Evolutionary conservation across 2,329 filamentous ascomycete genomes (phyloP).

Genomic region (Phaeosphaeriaceae sp.): DNA sequence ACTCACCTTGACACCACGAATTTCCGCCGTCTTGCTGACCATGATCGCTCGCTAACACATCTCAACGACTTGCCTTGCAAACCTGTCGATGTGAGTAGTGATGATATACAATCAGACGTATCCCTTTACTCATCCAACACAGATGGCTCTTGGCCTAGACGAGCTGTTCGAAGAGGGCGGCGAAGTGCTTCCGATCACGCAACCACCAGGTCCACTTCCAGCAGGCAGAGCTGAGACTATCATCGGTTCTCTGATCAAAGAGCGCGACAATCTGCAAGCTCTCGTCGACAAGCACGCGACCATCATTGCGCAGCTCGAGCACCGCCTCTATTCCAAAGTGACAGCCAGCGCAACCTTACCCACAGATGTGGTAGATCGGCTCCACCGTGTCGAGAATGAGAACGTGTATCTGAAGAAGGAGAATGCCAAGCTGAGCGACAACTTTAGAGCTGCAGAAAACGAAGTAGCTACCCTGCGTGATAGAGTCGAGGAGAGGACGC

Average conservation of each 20-base stretch:
- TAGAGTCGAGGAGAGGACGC: constrained; percentile 16
- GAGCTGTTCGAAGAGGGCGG: constrained; percentile 8
- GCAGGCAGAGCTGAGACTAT: constrained; percentile 1
- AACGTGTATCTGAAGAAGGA: constrained; percentile 14
- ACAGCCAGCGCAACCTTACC: neutral
- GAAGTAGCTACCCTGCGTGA: constrained; percentile 10
- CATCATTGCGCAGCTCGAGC: constrained; percentile 8
- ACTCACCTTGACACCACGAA: neutral
- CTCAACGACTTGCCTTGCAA: neutral
- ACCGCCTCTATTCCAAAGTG: constrained; percentile 3
- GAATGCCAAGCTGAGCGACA: constrained; percentile 14
- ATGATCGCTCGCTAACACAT: neutral
- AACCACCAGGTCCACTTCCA: neutral
- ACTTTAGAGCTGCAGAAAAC: constrained; percentile 8
- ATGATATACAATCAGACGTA: neutral
- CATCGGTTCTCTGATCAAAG: constrained; percentile 7
- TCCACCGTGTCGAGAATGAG: constrained; percentile 19
- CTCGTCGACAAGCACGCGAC: constrained; percentile 4
- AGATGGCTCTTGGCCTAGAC: constrained; percentile 16
- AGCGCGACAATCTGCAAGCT: constrained; percentile 10
- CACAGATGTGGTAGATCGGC: constrained; percentile 9
- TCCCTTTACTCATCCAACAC: neutral
- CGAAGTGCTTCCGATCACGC: neutral
- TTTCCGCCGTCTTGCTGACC: neutral
- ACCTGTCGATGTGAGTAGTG: neutral